Conservation (phyloP, 345 rosid genomes). For the Salix koriyanagi region DNA sequence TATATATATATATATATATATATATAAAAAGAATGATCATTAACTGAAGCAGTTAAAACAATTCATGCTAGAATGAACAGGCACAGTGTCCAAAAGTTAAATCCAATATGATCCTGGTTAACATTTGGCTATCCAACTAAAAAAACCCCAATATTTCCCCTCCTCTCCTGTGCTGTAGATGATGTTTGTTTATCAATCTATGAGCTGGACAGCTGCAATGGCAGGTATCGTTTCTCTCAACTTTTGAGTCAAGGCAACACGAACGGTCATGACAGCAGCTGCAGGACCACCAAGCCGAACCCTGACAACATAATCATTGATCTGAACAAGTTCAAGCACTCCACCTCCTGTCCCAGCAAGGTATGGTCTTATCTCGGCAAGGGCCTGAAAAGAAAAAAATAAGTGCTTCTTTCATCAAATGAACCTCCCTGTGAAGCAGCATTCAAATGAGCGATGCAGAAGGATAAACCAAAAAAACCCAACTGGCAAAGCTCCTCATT, state of each 20-base stretch:
- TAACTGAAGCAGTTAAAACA: no score
- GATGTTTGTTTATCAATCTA: constrained; percentile 39
- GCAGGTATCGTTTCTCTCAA: constrained; percentile 78
- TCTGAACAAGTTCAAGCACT: constrained; percentile 64
- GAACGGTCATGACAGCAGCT: constrained; percentile 86
- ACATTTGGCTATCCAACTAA: not conserved
- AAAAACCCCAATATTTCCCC: not conserved
- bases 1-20: no score
- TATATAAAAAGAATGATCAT: no score
- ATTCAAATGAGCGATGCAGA: no score
- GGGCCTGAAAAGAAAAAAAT: constrained; percentile 42
- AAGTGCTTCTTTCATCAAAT: no score
- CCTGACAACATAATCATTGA: constrained; percentile 58
- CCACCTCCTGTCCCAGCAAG: constrained; percentile 91
- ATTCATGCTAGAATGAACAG: no score
- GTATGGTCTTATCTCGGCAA: constrained; percentile 82
- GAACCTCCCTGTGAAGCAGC: no score
- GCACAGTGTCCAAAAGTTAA: no score
- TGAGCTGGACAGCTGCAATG: constrained; percentile 73
- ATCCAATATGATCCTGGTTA: not conserved
- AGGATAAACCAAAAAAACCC: no score
- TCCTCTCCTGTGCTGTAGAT: constrained; percentile 1
- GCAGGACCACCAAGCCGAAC: constrained; percentile 83
- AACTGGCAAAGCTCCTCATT: no score
- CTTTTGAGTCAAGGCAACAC: constrained; percentile 86